phyloP scores from a whole-genome alignment of 306 rosid genomes.

The Fagus crenata region DNA sequence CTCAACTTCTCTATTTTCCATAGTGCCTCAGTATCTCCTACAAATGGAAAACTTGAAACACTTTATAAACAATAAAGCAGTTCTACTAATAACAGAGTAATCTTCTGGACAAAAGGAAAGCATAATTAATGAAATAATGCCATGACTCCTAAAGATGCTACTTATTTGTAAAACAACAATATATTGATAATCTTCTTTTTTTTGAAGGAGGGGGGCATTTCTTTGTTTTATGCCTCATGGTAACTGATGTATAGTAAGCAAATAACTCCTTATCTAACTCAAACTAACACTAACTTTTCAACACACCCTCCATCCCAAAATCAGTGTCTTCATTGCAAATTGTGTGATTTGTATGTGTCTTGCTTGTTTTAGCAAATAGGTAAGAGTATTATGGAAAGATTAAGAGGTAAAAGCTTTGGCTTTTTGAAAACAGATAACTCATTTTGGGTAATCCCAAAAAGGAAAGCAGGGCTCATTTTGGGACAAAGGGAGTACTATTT shows the following conservation, averaged over 20 bases:
- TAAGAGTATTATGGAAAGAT: neutral
- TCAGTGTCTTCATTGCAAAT: neutral
- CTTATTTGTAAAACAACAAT: neutral
- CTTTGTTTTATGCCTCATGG: neutral
- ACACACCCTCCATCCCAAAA: neutral
- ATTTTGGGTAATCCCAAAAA: neutral
- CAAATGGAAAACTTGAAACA: constrained; percentile 28
- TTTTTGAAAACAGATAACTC: neutral
- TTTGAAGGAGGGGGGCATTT: neutral
- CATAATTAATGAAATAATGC: constrained; percentile 10
- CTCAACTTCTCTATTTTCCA: constrained; percentile 78
- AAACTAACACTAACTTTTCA: neutral
- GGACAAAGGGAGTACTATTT: neutral
- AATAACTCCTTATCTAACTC: neutral
- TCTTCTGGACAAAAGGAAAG: constrained; percentile 15
- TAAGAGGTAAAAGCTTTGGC: neutral
- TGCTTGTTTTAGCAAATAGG: neutral
- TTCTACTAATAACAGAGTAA: constrained; percentile 3
- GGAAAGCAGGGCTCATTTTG: neutral
- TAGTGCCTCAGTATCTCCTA: constrained; percentile 68
- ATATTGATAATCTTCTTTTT: neutral
- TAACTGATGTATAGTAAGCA: neutral
- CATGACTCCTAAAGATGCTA: neutral
- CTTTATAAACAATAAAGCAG: constrained; percentile 26
- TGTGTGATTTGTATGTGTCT: neutral